Conservation (phyloP, 2,329 filamentous ascomycete genomes). For the Sarocladium brachiariae region DNA sequence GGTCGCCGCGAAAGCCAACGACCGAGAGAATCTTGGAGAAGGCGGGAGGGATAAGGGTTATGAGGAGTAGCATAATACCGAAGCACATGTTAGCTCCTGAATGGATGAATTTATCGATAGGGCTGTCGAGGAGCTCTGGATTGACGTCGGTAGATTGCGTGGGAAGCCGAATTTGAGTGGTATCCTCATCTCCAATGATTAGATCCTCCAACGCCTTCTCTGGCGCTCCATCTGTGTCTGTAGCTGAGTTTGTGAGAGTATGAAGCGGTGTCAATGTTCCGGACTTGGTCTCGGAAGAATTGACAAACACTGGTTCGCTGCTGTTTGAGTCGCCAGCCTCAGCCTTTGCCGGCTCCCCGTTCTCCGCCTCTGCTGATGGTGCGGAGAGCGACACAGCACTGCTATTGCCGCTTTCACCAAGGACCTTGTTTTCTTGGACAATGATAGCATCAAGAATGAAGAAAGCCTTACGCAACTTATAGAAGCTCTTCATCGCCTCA, state of each 20-base stretch:
- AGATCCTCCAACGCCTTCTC: neutral
- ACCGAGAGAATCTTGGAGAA: constrained; percentile 83
- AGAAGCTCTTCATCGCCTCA: constrained; percentile 85
- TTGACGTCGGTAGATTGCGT: constrained; percentile 42
- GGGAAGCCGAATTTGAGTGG: constrained; percentile 16
- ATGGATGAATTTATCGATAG: constrained; percentile 82
- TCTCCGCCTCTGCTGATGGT: constrained; percentile 7
- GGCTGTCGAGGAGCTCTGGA: constrained; percentile 60
- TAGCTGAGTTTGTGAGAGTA: neutral
- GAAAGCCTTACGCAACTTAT: constrained; percentile 85
- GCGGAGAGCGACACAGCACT: neutral
- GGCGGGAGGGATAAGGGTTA: constrained; percentile 88
- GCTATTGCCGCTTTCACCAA: constrained; percentile 16
- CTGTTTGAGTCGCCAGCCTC: constrained; percentile 27
- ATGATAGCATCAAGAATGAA: constrained; percentile 74
- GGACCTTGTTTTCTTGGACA: constrained; percentile 57
- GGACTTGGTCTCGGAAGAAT: constrained; percentile 5
- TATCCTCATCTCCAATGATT: constrained; percentile 16
- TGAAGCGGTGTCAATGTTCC: neutral
- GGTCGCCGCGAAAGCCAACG: constrained; percentile 86
- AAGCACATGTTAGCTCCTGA: constrained; percentile 86
- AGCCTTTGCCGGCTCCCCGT: constrained; percentile 20
- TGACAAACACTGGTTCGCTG: constrained; percentile 6
- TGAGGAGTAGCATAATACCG: constrained; percentile 74
- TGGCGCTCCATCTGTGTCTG: neutral